Base-by-base conservation (phyloP, 495 filamentous ascomycete genomes). In the Pseudomonodictys pantanalensis region DNA sequence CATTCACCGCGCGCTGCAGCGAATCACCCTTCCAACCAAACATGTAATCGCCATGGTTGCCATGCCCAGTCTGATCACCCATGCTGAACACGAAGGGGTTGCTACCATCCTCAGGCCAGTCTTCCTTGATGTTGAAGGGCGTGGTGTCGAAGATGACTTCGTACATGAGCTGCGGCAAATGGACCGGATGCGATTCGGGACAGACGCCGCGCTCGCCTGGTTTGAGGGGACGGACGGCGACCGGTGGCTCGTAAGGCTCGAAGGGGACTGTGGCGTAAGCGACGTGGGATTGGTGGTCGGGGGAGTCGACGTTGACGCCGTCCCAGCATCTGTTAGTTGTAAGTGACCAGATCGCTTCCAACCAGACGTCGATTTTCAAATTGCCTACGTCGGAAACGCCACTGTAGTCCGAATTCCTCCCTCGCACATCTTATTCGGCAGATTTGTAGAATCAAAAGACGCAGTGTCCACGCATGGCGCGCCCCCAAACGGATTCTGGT, bases 311-410 rank as follows among this genome's bases (percentile, higher is more conserved):
- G 67, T 78, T 78, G 61, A 78, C 74, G 49, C 78, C 77, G 54
- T 80, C 77, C 78, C 78, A 80, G 77, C 78, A 74, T 58, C 75
- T 76, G 2, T 77, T n/a, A n/a, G n/a, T n/a, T 77, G 66, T 78
- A 80, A 42, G 76, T 77, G 9, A 79, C 71, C 12, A 72, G 72
- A 1, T 15, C 7, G n/a, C n/a, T n/a, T n/a, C n/a, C n/a, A n/a
- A n/a, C n/a, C n/a, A n/a, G n/a, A n/a, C n/a, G n/a, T n/a, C n/a
- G n/a, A n/a, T n/a, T n/a, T n/a, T n/a, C n/a, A n/a, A n/a, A n/a
- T n/a, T n/a, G n/a, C n/a, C n/a, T n/a, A n/a, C n/a, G n/a, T n/a
- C n/a, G n/a, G n/a, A n/a, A n/a, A n/a, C n/a, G n/a, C n/a, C n/a
- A n/a, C n/a, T n/a, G n/a, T n/a, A n/a, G 38, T 41, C 15, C 78